These are phyloP conservation scores for Tylopilus sp. DNA, from an alignment of 768 basidiomycete genomes.

Conservation along the genomic window DNA sequence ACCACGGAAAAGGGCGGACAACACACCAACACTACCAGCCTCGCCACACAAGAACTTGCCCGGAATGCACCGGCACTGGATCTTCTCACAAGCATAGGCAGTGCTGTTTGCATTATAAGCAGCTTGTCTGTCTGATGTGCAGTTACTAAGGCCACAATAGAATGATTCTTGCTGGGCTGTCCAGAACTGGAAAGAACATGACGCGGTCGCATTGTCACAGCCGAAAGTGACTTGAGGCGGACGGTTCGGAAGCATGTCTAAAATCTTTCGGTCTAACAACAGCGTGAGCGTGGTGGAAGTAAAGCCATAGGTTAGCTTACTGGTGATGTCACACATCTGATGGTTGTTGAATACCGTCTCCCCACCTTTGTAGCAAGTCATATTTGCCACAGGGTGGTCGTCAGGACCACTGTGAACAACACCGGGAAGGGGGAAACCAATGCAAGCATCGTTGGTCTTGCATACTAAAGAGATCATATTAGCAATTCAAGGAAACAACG, in stretches of 20 bases:
- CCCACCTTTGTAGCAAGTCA: conserved; percentile 94
- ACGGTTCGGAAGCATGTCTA: conserved; percentile 85
- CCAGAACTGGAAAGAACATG: conserved; percentile 98
- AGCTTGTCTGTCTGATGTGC: conserved; percentile 43
- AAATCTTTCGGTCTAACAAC: conserved; percentile 80
- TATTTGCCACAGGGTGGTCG: conserved; percentile 48
- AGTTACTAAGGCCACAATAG: conserved; percentile 83
- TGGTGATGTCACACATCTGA: conserved; percentile 98
- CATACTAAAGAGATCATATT: conserved; percentile 59
- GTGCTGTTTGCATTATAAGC: conserved; percentile 72
- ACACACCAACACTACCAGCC: conserved; percentile 85
- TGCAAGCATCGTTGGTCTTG: conserved; percentile 74
- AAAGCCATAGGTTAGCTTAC: conserved; percentile 43
- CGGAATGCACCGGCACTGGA: conserved; percentile 92
- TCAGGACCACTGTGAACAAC: conserved; percentile 36
- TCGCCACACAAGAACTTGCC: conserved; percentile 94
- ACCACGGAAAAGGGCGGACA: not conserved
- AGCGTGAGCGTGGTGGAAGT: not conserved
- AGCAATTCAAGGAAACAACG: not conserved
- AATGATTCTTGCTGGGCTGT: conserved; percentile 92
- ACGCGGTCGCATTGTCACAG: conserved; percentile 60
- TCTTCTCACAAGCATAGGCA: conserved; percentile 73
- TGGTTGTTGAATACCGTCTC: conserved; percentile 93
- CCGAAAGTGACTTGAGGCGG: conserved; percentile 97
- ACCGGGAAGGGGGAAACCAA: conserved; percentile 66